phyloP scores from a whole-genome alignment of 805 yeast species.

The Nematodospora valgi region DNA sequence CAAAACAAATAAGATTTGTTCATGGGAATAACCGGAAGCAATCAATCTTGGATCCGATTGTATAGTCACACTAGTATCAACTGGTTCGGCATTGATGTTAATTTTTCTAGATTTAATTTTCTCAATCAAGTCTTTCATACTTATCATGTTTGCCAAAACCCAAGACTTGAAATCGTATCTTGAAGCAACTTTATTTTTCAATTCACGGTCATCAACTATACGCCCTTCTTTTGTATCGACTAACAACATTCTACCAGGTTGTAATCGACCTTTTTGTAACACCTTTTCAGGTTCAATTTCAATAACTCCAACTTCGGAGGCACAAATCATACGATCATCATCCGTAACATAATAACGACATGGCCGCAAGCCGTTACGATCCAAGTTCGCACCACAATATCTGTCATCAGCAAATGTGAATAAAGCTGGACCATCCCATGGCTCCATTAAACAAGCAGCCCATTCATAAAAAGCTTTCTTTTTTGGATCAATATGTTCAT shows the following conservation, averaged over 20 bases:
- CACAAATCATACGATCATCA: constrained; percentile 95
- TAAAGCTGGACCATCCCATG: constrained; percentile 99
- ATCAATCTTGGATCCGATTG: constrained; percentile 80
- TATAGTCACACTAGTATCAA: constrained; percentile 40
- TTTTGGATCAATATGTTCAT: constrained; percentile 80
- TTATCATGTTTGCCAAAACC: constrained; percentile 82
- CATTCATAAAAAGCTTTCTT: constrained; percentile 95
- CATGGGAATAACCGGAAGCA: constrained; percentile 93
- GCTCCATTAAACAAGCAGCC: constrained; percentile 99
- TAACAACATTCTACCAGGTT: constrained; percentile 93
- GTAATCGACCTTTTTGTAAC: constrained; percentile 87
- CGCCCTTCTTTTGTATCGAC: constrained; percentile 93
- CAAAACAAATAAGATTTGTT: constrained; percentile 76
- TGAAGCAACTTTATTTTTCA: constrained; percentile 74
- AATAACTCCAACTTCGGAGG: constrained; percentile 97
- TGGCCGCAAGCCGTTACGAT: constrained; percentile 96
- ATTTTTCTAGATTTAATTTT: constrained; percentile 48
- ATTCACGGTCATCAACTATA: constrained; percentile 88
- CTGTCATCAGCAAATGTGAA: constrained; percentile 97
- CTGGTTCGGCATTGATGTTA: constrained; percentile 21
- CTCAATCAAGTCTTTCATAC: constrained; percentile 68
- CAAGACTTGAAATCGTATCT: constrained; percentile 92
- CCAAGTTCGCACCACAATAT: constrained; percentile 97
- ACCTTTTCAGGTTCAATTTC: constrained; percentile 80
- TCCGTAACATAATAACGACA: constrained; percentile 95